Percentiles rank a stretch among this genome's conserved stretches.
phyloP scores from a whole-genome alignment of 306 rosid genomes.

The Psophocarpus tetragonolobus region DNA sequence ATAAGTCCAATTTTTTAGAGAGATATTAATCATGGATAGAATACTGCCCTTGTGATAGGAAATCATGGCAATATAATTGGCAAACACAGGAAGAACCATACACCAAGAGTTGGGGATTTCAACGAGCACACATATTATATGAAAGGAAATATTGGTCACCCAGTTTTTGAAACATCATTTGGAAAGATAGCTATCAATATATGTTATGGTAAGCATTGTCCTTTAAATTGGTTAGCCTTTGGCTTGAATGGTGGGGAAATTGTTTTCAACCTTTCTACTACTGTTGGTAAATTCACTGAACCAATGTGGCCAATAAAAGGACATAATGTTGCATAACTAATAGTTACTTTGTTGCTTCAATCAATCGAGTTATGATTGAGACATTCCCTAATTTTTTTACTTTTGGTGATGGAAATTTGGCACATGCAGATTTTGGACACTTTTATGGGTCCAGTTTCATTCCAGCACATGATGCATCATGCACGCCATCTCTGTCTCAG shows the following conservation, averaged over 20 bases:
- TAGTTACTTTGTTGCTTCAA: constrained; percentile 76
- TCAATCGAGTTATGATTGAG: constrained; percentile 88
- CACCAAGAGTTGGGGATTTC: constrained; percentile 92
- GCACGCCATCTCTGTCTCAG: constrained; percentile 84
- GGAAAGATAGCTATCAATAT: constrained; percentile 89
- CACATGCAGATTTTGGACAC: constrained; percentile 85
- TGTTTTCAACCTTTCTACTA: constrained; percentile 97
- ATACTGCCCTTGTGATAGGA: constrained; percentile 80
- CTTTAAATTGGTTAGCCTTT: constrained; percentile 88
- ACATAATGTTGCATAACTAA: constrained; percentile 90
- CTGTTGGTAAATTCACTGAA: constrained; percentile 91
- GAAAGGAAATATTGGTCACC: constrained; percentile 97
- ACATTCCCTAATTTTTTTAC: constrained; percentile 80
- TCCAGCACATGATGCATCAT: constrained; percentile 88
- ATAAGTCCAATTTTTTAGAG: constrained; percentile 91
- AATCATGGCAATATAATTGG: constrained; percentile 91
- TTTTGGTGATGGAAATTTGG: constrained; percentile 83
- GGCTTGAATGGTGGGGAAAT: constrained; percentile 95
- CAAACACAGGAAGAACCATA: constrained; percentile 94
- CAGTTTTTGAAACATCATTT: constrained; percentile 81
- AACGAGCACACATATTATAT: constrained; percentile 91
- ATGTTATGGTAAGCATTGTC: constrained; percentile 95
- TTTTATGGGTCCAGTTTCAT: constrained; percentile 85
- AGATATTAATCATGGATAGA: constrained; percentile 91
- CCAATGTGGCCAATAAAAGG: constrained; percentile 99